phyloP scores from a whole-genome alignment of 2,329 filamentous ascomycete species.

The Hymenoscyphus salicellus region DNA sequence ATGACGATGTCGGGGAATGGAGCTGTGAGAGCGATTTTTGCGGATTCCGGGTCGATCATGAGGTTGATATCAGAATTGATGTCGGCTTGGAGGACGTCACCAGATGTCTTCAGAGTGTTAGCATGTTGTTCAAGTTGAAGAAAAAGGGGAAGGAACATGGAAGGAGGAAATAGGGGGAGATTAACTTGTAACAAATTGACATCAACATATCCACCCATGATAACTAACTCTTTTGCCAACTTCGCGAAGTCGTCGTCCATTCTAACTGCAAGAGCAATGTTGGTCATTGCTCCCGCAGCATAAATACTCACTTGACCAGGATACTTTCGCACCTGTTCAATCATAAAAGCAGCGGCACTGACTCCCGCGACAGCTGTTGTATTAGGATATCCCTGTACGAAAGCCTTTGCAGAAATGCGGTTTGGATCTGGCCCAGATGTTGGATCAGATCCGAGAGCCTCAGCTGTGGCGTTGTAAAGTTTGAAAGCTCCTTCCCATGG shows the following conservation, averaged over 20 bases:
- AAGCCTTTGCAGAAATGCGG: constrained; percentile 41
- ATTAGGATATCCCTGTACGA: constrained; percentile 47
- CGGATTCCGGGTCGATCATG: constrained; percentile 49
- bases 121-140: background rate
- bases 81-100: constrained; percentile 31
- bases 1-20: constrained; percentile 46
- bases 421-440: constrained; percentile 43
- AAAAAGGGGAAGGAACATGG: background rate
- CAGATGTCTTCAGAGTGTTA: constrained; percentile 26
- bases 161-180: background rate
- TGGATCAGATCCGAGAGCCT: constrained; percentile 44
- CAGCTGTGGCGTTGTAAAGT: constrained; percentile 42
- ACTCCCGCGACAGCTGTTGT: constrained; percentile 39
- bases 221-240: constrained; percentile 45
- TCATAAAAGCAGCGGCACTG: constrained; percentile 46
- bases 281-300: constrained; percentile 47
- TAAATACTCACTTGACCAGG: constrained; percentile 50
- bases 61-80: constrained; percentile 44
- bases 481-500: constrained; percentile 47
- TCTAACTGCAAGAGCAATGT: constrained; percentile 46
- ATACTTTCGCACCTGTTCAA: constrained; percentile 47
- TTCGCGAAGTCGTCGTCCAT: constrained; percentile 47
- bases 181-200: constrained; percentile 35
- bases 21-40: constrained; percentile 48
- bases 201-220: constrained; percentile 52